Evolutionary conservation across 805 yeast genomes (phyloP).

Genomic region (Metahyphopichia silvanorum): DNA sequence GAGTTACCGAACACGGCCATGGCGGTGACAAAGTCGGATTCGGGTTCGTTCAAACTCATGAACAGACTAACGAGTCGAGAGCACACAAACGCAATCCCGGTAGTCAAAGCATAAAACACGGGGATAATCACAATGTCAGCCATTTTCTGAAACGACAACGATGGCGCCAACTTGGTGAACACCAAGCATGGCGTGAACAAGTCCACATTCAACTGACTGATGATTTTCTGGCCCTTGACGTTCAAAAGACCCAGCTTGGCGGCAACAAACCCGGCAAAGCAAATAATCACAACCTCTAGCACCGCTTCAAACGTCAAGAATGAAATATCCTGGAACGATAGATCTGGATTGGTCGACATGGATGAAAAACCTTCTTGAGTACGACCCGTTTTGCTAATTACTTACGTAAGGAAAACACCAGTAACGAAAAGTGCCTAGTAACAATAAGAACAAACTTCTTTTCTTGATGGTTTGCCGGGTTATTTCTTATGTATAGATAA

Average conservation of each 20-base stretch:
- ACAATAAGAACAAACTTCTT: no score
- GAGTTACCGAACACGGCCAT: conserved; percentile 98
- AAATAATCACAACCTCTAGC: conserved; percentile 81
- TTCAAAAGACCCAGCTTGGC: conserved; percentile 70
- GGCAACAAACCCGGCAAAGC: conserved; percentile 82
- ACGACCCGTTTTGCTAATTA: no score
- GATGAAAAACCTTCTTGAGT: no score
- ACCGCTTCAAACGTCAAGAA: conserved; percentile 89
- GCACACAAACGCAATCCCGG: conserved; percentile 66
- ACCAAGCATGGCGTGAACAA: conserved; percentile 94
- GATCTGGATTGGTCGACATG: conserved; percentile 8
- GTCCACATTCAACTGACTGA: conserved; percentile 80
- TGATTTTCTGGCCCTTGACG: conserved; percentile 69
- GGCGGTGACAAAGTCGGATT: conserved; percentile 88
- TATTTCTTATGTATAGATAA: no score
- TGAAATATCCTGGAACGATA: conserved; percentile 44
- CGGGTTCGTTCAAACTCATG: conserved; percentile 63
- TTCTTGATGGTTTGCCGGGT: no score
- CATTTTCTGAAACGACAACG: conserved; percentile 70
- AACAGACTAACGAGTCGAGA: conserved; percentile 54
- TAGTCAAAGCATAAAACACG: conserved; percentile 75
- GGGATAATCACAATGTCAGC: conserved; percentile 84
- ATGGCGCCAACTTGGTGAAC: conserved; percentile 71
- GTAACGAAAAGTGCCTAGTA: no score
- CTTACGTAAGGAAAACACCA: no score